Evolutionary conservation across 2,329 filamentous ascomycete genomes (phyloP).

Genomic region (Cytospora paraplurivora): DNA sequence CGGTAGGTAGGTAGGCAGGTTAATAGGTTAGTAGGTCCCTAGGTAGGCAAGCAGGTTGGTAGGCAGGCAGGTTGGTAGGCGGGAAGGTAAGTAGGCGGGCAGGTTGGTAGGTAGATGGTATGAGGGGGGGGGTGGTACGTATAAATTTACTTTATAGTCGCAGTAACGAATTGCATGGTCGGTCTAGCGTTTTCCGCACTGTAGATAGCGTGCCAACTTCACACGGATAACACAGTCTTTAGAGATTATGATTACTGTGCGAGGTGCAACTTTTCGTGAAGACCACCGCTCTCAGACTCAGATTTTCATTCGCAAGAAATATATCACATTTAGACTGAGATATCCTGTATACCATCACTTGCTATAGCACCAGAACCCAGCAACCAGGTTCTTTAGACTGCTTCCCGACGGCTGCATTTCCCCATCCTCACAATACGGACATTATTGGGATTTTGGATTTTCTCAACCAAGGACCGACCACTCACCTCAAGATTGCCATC

Average conservation of each 20-base stretch:
- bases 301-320: constrained; percentile 2
- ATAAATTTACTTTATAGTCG: no score
- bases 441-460: no score
- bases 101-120: no score
- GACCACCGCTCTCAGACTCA: background rate
- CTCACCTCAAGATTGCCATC: background rate
- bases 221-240: background rate
- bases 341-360: background rate
- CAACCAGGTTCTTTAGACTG: background rate
- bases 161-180: no score
- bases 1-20: no score
- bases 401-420: background rate
- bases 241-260: background rate
- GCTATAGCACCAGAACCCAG: background rate
- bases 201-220: background rate
- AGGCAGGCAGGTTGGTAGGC: no score
- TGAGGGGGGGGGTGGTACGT: no score
- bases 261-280: background rate
- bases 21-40: no score
- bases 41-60: no score
- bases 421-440: no score
- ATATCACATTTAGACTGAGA: background rate
- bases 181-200: background rate
- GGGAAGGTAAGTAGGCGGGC: no score
- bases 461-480: background rate